Evolutionary conservation across 2,329 filamentous ascomycete species (phyloP).

Genomic region (Beauveria scarabaeidicola): DNA sequence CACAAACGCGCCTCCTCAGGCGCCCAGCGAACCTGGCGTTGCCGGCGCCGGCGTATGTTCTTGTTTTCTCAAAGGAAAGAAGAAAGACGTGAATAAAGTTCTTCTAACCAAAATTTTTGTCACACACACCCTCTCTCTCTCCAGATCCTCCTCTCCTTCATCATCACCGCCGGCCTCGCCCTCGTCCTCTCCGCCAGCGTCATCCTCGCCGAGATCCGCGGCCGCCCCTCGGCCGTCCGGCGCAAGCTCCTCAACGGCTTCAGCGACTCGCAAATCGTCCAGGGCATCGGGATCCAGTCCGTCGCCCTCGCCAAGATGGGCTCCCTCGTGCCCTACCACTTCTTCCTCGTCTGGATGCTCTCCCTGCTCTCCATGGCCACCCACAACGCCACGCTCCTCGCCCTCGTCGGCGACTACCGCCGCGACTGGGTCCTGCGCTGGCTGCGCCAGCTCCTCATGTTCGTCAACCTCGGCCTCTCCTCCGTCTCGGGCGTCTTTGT

Average conservation of each 20-base stretch:
- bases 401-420: slow-evolving; percentile 56
- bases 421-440: slow-evolving; percentile 59
- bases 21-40: slow-evolving; percentile 46
- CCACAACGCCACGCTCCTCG: slow-evolving; percentile 57
- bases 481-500: slow-evolving; percentile 49
- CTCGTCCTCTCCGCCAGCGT: slow-evolving; percentile 47
- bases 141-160: slow-evolving; percentile 57
- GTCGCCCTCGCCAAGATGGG: slow-evolving; percentile 53
- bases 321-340: slow-evolving; percentile 56
- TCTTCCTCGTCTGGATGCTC: slow-evolving; percentile 64
- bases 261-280: slow-evolving; percentile 61
- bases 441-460: slow-evolving; percentile 58
- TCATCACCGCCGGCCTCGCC: slow-evolving; percentile 52
- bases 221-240: slow-evolving; percentile 42
- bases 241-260: slow-evolving; percentile 58
- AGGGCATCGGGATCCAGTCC: slow-evolving; percentile 59
- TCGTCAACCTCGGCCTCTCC: slow-evolving; percentile 53
- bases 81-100: not conserved
- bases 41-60: slow-evolving; percentile 45
- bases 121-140: too few species aligned
- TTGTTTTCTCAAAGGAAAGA: not conserved
- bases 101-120: too few species aligned
- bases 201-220: slow-evolving; percentile 44
- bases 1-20: not conserved
- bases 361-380: slow-evolving; percentile 56